Percentiles rank a stretch among this genome's conserved stretches.
Conservation (phyloP, 805 yeast species). For the Babjeviella inositovora region DNA sequence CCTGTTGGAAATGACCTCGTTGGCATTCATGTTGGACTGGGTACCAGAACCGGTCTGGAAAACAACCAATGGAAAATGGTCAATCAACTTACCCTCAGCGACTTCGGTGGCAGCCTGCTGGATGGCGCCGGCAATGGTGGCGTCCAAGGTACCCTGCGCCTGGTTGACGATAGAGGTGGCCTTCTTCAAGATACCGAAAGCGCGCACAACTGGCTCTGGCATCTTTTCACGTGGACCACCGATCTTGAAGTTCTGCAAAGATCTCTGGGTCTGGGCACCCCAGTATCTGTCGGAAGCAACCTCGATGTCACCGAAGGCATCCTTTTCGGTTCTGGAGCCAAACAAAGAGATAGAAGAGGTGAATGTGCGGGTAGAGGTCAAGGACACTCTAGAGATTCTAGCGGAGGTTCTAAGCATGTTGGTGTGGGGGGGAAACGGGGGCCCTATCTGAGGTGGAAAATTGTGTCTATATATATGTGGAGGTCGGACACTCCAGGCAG, state of each 20-base stretch:
- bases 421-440: too few species aligned
- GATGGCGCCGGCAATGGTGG: slow-evolving; percentile 71
- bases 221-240: slow-evolving; percentile 85
- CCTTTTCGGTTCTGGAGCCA: slow-evolving; percentile 85
- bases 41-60: slow-evolving; percentile 99
- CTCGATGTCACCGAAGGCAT: slow-evolving; percentile 94
- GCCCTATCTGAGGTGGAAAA: too few species aligned
- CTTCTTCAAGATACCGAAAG: slow-evolving; percentile 88
- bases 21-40: slow-evolving; percentile 97
- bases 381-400: too few species aligned
- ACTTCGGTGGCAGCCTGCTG: slow-evolving; percentile 94
- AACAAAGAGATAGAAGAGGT: neutral
- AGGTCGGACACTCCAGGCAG: too few species aligned
- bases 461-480: too few species aligned
- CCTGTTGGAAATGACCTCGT: slow-evolving; percentile 95
- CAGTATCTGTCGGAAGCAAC: slow-evolving; percentile 80
- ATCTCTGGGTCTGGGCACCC: slow-evolving; percentile 98
- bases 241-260: slow-evolving; percentile 85
- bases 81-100: slow-evolving; percentile 76
- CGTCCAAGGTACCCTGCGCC: slow-evolving; percentile 65
- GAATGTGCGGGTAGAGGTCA: too few species aligned
- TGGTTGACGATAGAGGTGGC: slow-evolving; percentile 89
- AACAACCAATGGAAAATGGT: slow-evolving; percentile 94
- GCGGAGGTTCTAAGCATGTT: too few species aligned
- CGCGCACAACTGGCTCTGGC: slow-evolving; percentile 82